These are phyloP conservation scores for Schwanniomyces vanrijiae DNA, from an alignment of 805 yeast species.

Conservation along the genomic window DNA sequence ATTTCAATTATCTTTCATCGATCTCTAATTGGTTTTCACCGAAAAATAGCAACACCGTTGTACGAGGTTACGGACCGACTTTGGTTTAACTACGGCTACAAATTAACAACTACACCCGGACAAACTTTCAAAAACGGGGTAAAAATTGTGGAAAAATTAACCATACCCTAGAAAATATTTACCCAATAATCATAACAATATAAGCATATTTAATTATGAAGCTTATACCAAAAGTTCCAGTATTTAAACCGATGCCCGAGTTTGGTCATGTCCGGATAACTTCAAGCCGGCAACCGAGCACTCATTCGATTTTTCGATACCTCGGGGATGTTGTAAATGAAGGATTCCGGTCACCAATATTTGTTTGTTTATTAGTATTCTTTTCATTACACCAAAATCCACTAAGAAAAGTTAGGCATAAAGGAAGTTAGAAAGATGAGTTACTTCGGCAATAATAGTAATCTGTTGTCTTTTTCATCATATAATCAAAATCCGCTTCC, in stretches of 20 bases:
- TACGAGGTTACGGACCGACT: not conserved
- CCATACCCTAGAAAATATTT: not conserved
- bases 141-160: no score
- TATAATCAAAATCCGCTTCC: conserved; percentile 17
- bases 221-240: not conserved
- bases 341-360: conserved; percentile 7
- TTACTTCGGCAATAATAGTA: conserved; percentile 14
- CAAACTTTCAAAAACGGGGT: not conserved
- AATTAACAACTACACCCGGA: not conserved
- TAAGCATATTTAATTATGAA: not conserved
- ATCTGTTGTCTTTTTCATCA: conserved; percentile 23
- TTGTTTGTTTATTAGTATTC: conserved; percentile 2
- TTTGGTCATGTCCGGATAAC: not conserved
- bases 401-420: not conserved
- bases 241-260: not conserved
- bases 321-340: not conserved
- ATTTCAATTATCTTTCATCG: not conserved
- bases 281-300: conserved; percentile 4
- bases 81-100: not conserved
- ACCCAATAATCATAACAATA: not conserved
- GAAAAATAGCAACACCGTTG: not conserved
- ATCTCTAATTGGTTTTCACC: not conserved
- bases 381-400: not conserved
- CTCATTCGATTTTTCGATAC: conserved; percentile 1
- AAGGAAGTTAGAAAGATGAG: conserved; percentile 12